These are phyloP conservation scores for Neonectria hederae DNA, from an alignment of 2,329 filamentous ascomycete genomes.

Conservation along the genomic window DNA sequence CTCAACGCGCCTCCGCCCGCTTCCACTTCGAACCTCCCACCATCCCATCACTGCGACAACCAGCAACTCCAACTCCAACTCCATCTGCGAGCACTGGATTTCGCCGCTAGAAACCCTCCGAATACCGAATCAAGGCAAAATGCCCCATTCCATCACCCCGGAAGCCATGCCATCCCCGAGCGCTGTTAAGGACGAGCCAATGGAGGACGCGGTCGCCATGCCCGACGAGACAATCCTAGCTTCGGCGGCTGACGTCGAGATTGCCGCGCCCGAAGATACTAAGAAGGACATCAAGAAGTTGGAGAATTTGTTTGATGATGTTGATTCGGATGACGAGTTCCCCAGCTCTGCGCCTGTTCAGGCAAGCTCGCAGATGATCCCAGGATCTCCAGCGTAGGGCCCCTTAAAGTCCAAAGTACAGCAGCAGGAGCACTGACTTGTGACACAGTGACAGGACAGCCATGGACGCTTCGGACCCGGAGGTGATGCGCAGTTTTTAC, in stretches of 20 bases:
- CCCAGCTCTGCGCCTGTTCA: conserved; percentile 59
- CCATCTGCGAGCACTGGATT: background rate
- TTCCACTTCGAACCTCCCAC: conserved; percentile 21
- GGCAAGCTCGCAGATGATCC: conserved; percentile 52
- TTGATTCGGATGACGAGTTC: conserved; percentile 70
- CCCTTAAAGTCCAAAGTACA: background rate
- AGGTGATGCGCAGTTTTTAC: conserved; percentile 93
- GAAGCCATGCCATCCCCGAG: conserved; percentile 41
- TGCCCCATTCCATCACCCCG: conserved; percentile 36
- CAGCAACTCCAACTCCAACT: conserved; percentile 6
- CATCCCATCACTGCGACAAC: conserved; percentile 37
- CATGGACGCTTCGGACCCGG: conserved; percentile 73
- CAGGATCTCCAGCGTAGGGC: conserved; percentile 57
- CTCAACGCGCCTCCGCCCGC: conserved; percentile 32
- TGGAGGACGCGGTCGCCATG: conserved; percentile 38
- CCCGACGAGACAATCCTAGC: conserved; percentile 25
- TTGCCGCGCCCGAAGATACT: conserved; percentile 38
- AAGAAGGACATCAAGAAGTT: conserved; percentile 61
- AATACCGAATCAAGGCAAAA: conserved; percentile 12
- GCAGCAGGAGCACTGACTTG: conserved; percentile 16
- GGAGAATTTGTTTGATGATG: conserved; percentile 67
- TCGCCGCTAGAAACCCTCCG: background rate
- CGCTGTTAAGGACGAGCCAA: conserved; percentile 41
- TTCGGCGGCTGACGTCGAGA: conserved; percentile 31
- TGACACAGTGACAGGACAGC: conserved; percentile 46